Evolutionary conservation across 768 basidiomycete genomes (phyloP), one percentile per base, ranked within the genome.

Genomic region (Mrakia gelida): DNA sequence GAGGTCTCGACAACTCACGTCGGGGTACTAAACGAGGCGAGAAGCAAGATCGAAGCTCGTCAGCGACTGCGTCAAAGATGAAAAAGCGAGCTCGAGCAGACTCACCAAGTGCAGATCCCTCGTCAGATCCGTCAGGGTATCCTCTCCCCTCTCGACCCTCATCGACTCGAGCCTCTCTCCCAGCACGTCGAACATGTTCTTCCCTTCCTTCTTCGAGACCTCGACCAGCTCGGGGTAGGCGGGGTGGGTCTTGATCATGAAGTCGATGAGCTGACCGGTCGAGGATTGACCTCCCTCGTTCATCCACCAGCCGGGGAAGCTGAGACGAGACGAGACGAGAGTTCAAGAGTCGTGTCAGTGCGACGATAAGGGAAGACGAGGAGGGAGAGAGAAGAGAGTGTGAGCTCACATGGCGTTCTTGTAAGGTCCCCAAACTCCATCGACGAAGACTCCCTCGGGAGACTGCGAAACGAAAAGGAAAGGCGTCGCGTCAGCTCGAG

Each of bases 271-370:
- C 85, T 94, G 93, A n/a, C 97, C 97, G 0, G 97, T 99, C 0
- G 95, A 95, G 11, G 95, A 97, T 85, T 99, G 97, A 2, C 97
- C 97, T 56, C 96, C 97, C 85, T 99, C 97, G 82, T 95, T 99
- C 94, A 98, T 97, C 97, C 96, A 99, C 91, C 80, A 81, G 79
- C 78, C 78, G 34, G 56, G 43, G 41, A 63, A 59, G 30, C 38
- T 68, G 56, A 7, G 0, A 45, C 18, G 13, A 16, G 28, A 75
- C 34, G 74, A 62, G 45, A 76, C 30, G 10, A 65, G 59, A 77
- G n/a, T n/a, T n/a, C 7, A 5, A 21, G 18, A 21, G 49, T 2
- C 16, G 49, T 2, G 49, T 52, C 49, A 52, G 49, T 15, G 1
- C 5, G 45, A 10, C 15, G 45, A 45, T 3, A 45, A 13, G 2